Conservation (phyloP, 202 grass and related monocot species). For the Panicum hallii region DNA sequence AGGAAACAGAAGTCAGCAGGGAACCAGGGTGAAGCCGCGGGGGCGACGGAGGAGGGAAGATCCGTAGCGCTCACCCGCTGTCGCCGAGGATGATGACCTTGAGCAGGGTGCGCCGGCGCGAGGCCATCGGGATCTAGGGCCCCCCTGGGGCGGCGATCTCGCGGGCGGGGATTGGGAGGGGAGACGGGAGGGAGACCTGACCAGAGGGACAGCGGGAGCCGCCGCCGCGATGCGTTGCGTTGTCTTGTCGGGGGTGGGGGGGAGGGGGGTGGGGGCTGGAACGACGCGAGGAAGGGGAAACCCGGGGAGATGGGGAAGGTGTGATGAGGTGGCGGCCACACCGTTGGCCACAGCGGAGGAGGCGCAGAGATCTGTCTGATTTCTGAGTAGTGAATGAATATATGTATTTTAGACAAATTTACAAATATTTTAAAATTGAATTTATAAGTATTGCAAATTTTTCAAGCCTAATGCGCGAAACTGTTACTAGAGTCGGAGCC, state of each 20-base stretch:
- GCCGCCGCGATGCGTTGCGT: conserved; percentile 20
- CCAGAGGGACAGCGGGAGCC: background rate
- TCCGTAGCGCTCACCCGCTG: conserved; percentile 75
- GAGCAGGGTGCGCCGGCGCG: conserved; percentile 88
- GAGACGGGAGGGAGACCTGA: conserved; percentile 6
- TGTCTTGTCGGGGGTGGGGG: no score
- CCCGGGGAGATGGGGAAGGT: background rate
- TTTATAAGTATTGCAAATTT: background rate
- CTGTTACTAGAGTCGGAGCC: background rate
- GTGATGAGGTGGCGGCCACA: conserved; percentile 31
- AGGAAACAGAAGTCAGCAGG: conserved; percentile 26
- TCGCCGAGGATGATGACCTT: conserved; percentile 99
- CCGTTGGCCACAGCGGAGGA: background rate
- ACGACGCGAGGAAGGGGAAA: background rate
- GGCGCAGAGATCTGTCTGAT: conserved; percentile 11
- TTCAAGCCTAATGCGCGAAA: background rate
- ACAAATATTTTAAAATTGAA: background rate
- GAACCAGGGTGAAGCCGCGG: background rate
- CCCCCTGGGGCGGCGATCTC: conserved; percentile 30
- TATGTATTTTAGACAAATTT: background rate
- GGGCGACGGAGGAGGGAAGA: background rate
- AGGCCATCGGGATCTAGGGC: conserved; percentile 77
- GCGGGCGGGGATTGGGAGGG: background rate
- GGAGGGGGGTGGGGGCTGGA: no score
- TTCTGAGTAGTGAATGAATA: background rate